Evolutionary conservation across 305 asterid genomes (phyloP), one percentile per base, ranked within the genome.

Genomic region (Rubia balearica): DNA sequence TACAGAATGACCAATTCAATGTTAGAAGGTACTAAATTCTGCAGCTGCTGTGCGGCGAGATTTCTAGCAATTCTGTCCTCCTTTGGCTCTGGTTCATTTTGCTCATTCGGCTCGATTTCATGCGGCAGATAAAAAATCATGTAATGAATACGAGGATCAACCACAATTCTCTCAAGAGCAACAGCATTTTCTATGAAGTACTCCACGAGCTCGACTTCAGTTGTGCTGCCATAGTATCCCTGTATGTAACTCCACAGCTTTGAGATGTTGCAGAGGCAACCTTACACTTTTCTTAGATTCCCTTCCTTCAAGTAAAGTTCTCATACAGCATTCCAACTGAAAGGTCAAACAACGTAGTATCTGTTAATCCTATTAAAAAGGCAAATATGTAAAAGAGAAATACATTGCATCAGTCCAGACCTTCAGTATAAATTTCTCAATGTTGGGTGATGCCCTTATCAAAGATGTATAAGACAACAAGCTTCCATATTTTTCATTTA

Each of bases 361-460:
- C 5, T 56, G 61, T 21, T 56, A 56, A 13, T 10, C 17, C 19
- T 11, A 11, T 19, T 0, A 19, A 7, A 56, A 42, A 42, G 8
- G 46, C 10, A 42, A 42, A 6, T 6, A 49, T 5, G 0, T 49
- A 56, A 1, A 56, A 16, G 8, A 56, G 36, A 21, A 6, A 17
- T 13, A 53, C 1, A 10, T 30, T 1, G 36, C 2, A 30, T 30
- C 36, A 30, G 36, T 16, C 1, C 62, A 21, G 5, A 56, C 62
- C 62, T 56, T 8, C 0, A 56, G 62, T 21, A 22, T 9, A 57
- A 57, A 57, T 22, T 57, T 57, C 16, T 57, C 36, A 2, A 57
- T 13, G 62, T 57, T 57, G 33, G 62, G 62, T 3, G 62, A 57
- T 57, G 62, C 62, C 62, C 62, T 57, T 57, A 57, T 57, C 16